Evolutionary conservation across 768 basidiomycete species (phyloP).

Genomic region (Heimioporus sp.): DNA sequence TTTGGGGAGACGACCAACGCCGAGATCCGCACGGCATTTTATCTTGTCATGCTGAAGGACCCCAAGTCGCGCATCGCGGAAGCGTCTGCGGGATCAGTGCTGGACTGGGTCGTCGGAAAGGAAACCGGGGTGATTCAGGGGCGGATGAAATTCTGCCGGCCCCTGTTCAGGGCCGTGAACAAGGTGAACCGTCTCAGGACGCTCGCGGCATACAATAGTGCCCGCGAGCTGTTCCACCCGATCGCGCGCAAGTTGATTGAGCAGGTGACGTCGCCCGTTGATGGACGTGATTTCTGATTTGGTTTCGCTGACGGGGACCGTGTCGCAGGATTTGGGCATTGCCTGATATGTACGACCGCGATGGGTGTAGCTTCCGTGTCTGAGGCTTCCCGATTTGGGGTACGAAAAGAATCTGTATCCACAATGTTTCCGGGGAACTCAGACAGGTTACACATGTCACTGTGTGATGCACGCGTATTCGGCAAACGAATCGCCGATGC

Average conservation of each 20-base stretch:
- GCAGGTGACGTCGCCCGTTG: slow-evolving; percentile 34
- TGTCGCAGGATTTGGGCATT: background rate
- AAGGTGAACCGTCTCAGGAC: slow-evolving; percentile 38
- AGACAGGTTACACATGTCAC: too few species aligned
- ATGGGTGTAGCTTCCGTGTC: too few species aligned
- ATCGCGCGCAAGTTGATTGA: slow-evolving; percentile 50
- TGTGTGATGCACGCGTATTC: too few species aligned
- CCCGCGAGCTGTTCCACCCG: slow-evolving; percentile 44
- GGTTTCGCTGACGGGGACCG: background rate
- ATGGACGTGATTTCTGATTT: background rate
- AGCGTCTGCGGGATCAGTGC: slow-evolving; percentile 34
- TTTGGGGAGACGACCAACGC: slow-evolving; percentile 44
- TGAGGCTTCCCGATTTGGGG: too few species aligned
- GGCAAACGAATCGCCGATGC: too few species aligned
- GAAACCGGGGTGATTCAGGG: slow-evolving; percentile 44
- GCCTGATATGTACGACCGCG: too few species aligned
- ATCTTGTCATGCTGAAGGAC: slow-evolving; percentile 45
- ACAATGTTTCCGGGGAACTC: too few species aligned
- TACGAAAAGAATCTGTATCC: too few species aligned
- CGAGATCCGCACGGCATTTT: slow-evolving; percentile 54
- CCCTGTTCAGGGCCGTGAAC: slow-evolving; percentile 40
- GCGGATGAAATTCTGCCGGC: slow-evolving; percentile 57
- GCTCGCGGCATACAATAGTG: slow-evolving; percentile 31
- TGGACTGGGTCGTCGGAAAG: slow-evolving; percentile 45
- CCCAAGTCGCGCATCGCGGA: slow-evolving; percentile 32